These are phyloP conservation scores for Debaryomyces tyrocola DNA, from an alignment of 805 yeast genomes.

Conservation along the genomic window DNA sequence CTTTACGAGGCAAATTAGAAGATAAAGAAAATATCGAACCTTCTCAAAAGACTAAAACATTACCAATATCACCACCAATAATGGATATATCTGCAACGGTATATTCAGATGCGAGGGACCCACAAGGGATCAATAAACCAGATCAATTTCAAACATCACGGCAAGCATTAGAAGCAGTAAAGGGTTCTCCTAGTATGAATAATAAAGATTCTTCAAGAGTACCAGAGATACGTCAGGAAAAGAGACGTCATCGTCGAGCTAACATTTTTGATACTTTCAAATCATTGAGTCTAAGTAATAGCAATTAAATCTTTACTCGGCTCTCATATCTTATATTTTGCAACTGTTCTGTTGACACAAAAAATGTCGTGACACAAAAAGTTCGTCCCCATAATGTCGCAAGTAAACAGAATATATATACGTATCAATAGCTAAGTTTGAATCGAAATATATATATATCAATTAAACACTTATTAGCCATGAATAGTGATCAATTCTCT, in stretches of 20 bases:
- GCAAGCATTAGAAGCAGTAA: too few species aligned
- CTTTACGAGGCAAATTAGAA: background rate
- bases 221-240: background rate
- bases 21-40: constrained; percentile 2
- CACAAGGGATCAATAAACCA: too few species aligned
- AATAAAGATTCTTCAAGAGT: background rate
- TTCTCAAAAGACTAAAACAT: background rate
- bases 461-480: background rate
- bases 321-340: background rate
- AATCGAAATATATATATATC: background rate
- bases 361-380: background rate
- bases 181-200: too few species aligned
- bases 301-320: background rate
- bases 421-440: background rate
- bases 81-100: background rate
- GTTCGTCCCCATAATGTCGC: background rate
- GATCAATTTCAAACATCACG: too few species aligned
- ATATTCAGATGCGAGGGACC: too few species aligned
- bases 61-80: background rate
- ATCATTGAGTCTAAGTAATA: background rate
- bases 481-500: constrained; percentile 4
- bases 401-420: background rate
- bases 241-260: background rate
- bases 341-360: background rate
- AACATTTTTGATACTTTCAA: background rate